Evolutionary conservation across 2,329 filamentous ascomycete species (phyloP), one percentile per base, ranked within the genome.

Genomic region (Ascochyta koolunga): DNA sequence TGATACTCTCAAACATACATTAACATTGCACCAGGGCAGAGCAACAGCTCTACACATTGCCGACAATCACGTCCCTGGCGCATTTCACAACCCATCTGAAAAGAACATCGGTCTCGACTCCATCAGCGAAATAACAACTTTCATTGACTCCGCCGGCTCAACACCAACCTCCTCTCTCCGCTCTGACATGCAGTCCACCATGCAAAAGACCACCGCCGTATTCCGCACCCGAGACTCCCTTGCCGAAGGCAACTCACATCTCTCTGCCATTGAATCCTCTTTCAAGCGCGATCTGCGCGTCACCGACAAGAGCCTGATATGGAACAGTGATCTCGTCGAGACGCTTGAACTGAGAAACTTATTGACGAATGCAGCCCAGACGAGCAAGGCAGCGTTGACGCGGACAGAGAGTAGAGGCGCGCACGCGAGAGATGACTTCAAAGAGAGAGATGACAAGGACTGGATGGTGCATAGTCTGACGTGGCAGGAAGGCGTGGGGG

Each of bases 391-490:
- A 15, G 79, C 78, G 19, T 54, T 76, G 58, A 70, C 70, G 47
- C 66, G 79, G 45, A 76, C 73, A 52, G 79, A 82, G 67, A 78
- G 74, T 59, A 60, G 79, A 15, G 79, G 78, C 0, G 76, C 72
- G 56, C 79, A 82, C 72, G 79, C 79, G 1, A 60, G 79, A 47
- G 78, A 82, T 45, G 79, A 81, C 58, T 81, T 72, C 36, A 70
- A 72, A 1, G 76, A 79, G 25, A 62, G 79, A 2, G 64, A 77
- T 54, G 76, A 81, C 59, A 65, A 67, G 24, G 50, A 67, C 46
- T 80, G 77, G 77, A 72, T 80, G 77, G 78, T 75, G 66, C 79
- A 81, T 71, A 80, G 74, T 55, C 52, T 81, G 55, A 79, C 71
- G 19, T 81, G 79, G 79, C 78, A 80, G 67, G 58, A 48, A 32